Base-by-base conservation (phyloP, 2,329 filamentous ascomycete genomes). In the Cladosporium sp. region DNA sequence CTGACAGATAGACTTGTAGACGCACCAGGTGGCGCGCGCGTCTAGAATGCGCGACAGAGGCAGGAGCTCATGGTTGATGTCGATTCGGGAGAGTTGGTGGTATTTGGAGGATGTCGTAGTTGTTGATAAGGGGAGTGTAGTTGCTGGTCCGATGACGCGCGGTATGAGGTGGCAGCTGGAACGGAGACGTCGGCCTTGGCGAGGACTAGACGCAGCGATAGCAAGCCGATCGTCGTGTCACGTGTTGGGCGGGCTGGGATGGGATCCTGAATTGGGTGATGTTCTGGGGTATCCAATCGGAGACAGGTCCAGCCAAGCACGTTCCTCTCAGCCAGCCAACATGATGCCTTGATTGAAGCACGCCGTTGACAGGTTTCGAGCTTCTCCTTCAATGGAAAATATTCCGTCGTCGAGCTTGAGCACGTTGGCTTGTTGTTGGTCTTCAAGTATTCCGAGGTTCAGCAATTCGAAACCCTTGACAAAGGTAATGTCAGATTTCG, bases 41-140 rank as follows among this genome's bases (percentile, higher is more conserved):
- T 69, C 74, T 75, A 76, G 73, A 67, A 75, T 69, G 70, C 73
- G 70, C 66, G 64, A 65, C 58, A 25, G 57, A 49, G 34, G 57
- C 58, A 60, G 63, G 28, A 43, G 58, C 49, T 48, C 63, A 65
- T 65, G 21, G n/a, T 65, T 54, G 56, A 32, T 54, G n/a, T 43
- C 30, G 34, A 14, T 39, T 54, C 18, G 39, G 49, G 21, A 10
- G 16, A 28, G 32, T 32, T 32, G 23, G 49, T 18, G 28, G 51
- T 23, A 4, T 43, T 26, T 30, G 32, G 30, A 36, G 66, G 58
- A 67, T 39, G 36, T 64, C 51, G 58, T 69, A 26, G 60, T 39
- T 66, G 60, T 67, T 56, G 70, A 67, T 71, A 53, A 30, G 48
- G 58, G 28, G 53, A 48, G 53, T 67, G 66, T 57, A 49, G 58